Base-by-base conservation (phyloP, 2,329 filamentous ascomycete species). In the Diaporthe amygdali region DNA sequence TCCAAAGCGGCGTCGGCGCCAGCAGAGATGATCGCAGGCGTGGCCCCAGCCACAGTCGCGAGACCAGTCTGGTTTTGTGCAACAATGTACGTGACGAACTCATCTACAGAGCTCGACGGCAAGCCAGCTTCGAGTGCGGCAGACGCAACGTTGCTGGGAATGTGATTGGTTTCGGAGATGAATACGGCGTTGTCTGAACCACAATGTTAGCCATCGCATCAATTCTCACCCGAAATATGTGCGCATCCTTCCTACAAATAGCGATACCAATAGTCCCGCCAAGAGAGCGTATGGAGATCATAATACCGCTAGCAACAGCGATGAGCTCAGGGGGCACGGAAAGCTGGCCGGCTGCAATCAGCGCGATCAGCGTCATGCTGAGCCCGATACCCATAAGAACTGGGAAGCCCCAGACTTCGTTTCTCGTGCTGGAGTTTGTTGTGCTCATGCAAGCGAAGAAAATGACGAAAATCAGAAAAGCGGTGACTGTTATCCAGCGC, bases 251-350 rank as follows among this genome's bases (percentile, higher is more conserved):
- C 74, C 69, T 59, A 74, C 74, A 76, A 54, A 87, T 81, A 4
- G 86, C 87, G 20, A 88, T 77, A 34, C 86, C 86, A 14, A 88
- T 76, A 2, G 85, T 85, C 59, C 83, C 83, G 5, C 86, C 86
- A 4, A 88, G 79, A 17, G 81, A 82, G 7, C 82, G 76, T 3
- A 81, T 74, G 41, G 79, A 76, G 37, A 84, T 82, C 41, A 84
- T 77, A 20, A 84, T 75, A 6, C 77, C 76, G 27, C 68, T 74
- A 8, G 81, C 72, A 14, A 73, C 73, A 8, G 75, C 71, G 27
- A 84, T 83, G 17, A 84, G 76, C 20, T 82, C 79, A 0, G 76
- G 77, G 0, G 81, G 81, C 1, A 79, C 81, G 9, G 77, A 81
- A 3, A 84, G 76, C 74, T 84, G 82, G 7, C 81, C 82, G 17